Percentiles rank a stretch among this genome's conserved stretches.
These are phyloP conservation scores for Lojkania enalia DNA, from an alignment of 2,329 filamentous ascomycete species.

Conservation along the genomic window DNA sequence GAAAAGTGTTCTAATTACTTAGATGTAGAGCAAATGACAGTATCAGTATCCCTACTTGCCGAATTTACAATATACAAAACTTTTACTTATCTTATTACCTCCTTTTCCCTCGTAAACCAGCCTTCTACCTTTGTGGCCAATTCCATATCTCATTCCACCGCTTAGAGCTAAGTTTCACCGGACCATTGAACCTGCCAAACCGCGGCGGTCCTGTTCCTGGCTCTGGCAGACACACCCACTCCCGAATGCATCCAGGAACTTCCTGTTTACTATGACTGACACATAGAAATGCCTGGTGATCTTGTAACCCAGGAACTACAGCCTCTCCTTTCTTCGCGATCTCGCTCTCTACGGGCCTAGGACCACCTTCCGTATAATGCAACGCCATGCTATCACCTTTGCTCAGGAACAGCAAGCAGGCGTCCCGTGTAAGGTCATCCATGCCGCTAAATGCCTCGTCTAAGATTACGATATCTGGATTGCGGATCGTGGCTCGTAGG, in stretches of 20 bases:
- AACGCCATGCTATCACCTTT: conserved; percentile 46
- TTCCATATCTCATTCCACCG: conserved; percentile 64
- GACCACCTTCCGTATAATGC: conserved; percentile 38
- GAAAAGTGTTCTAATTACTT: too few relatives aligned
- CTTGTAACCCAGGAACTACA: conserved; percentile 64
- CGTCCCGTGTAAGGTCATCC: conserved; percentile 69
- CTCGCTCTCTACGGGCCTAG: conserved; percentile 49
- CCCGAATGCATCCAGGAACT: conserved; percentile 77
- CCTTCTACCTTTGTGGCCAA: too few relatives aligned
- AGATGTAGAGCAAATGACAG: too few relatives aligned
- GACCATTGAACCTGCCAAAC: conserved; percentile 66
- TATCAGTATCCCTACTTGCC: too few relatives aligned
- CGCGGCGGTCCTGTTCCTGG: conserved; percentile 67
- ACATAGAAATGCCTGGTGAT: conserved; percentile 81
- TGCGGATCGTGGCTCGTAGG: conserved; percentile 56
- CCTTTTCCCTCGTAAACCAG: too few relatives aligned
- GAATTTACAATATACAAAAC: too few relatives aligned
- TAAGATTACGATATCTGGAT: conserved; percentile 54
- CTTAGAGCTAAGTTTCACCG: conserved; percentile 59
- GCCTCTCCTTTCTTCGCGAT: conserved; percentile 45
- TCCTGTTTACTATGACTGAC: conserved; percentile 92
- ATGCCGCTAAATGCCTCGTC: conserved; percentile 58
- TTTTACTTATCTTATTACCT: too few relatives aligned
- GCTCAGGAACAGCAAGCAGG: conserved; percentile 79
- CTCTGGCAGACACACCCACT: conserved; percentile 86